Conservation (phyloP, 306 rosid genomes). For the Ceratonia siliqua region DNA sequence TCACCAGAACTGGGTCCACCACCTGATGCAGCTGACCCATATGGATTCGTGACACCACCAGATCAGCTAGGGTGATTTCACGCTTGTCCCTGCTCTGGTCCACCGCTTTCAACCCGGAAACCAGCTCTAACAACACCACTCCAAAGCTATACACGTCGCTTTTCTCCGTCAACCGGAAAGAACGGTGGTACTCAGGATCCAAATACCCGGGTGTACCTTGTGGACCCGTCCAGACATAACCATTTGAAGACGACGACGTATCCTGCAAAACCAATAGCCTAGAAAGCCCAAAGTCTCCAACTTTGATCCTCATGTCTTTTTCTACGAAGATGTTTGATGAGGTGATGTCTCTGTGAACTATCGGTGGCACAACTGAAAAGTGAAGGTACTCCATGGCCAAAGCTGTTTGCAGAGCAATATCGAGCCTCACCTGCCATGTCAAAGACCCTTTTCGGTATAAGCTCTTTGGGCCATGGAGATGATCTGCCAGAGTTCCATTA, state of each 20-base stretch:
- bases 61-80: conserved; percentile 80
- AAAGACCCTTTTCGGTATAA: conserved; percentile 44
- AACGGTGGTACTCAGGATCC: conserved; percentile 92
- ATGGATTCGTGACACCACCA: conserved; percentile 85
- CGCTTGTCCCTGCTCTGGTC: conserved; percentile 75
- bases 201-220: conserved; percentile 96
- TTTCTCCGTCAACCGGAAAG: conserved; percentile 88
- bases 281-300: conserved; percentile 95
- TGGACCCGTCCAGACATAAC: conserved; percentile 92
- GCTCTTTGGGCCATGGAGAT: conserved; percentile 65
- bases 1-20: conserved; percentile 62
- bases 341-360: conserved; percentile 92
- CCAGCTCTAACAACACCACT: conserved; percentile 75
- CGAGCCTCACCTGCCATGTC: conserved; percentile 74
- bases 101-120: conserved; percentile 77
- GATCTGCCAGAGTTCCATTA: conserved; percentile 89
- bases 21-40: conserved; percentile 74
- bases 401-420: conserved; percentile 82
- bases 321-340: conserved; percentile 81
- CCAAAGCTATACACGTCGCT: conserved; percentile 98
- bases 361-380: conserved; percentile 70
- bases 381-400: conserved; percentile 93
- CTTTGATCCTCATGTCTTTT: conserved; percentile 84
- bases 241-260: conserved; percentile 49
- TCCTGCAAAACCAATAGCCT: conserved; percentile 67